These are phyloP conservation scores for Cenchrus fungigraminus DNA, from an alignment of 176 grass and related monocot genomes.

Conservation along the genomic window DNA sequence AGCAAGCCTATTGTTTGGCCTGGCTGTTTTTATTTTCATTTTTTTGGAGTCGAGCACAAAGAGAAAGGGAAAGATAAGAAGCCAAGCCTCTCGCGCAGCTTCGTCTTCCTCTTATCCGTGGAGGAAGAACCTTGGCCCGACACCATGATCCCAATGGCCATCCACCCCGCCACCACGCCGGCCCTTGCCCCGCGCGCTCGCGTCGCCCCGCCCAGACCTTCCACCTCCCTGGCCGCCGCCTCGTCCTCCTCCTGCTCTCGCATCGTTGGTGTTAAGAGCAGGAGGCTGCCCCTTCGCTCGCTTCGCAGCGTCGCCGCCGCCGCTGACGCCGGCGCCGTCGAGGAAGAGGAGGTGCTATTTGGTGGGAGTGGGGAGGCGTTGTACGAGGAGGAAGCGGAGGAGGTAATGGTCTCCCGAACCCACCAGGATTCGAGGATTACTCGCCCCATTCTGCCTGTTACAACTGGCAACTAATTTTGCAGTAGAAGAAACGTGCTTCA, in stretches of 20 bases:
- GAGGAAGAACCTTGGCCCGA: not conserved
- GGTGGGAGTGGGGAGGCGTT: not conserved
- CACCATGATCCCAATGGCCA: slow-evolving; percentile 54
- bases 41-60: not conserved
- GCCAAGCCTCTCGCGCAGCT: not conserved
- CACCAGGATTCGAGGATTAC: not conserved
- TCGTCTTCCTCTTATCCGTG: slow-evolving; percentile 55
- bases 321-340: slow-evolving; percentile 31
- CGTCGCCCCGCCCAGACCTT: slow-evolving; percentile 7
- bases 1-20: not conserved
- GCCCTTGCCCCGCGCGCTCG: slow-evolving; percentile 19
- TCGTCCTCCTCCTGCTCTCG: not conserved
- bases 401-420: slow-evolving; percentile 41
- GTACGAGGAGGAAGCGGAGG: slow-evolving; percentile 20
- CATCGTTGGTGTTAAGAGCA: slow-evolving; percentile 6
- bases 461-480: not conserved
- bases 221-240: slow-evolving; percentile 8
- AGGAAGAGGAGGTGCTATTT: slow-evolving; percentile 26
- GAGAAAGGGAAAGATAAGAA: slow-evolving; percentile 24
- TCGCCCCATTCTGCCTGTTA: not conserved
- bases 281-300: slow-evolving; percentile 22
- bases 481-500: not conserved
- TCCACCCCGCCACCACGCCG: slow-evolving; percentile 47
- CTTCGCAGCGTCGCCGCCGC: slow-evolving; percentile 41
- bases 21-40: not conserved